These are phyloP conservation scores for Yamagishiella unicocca DNA, from an alignment of 139 green algal species.

Conservation along the genomic window DNA sequence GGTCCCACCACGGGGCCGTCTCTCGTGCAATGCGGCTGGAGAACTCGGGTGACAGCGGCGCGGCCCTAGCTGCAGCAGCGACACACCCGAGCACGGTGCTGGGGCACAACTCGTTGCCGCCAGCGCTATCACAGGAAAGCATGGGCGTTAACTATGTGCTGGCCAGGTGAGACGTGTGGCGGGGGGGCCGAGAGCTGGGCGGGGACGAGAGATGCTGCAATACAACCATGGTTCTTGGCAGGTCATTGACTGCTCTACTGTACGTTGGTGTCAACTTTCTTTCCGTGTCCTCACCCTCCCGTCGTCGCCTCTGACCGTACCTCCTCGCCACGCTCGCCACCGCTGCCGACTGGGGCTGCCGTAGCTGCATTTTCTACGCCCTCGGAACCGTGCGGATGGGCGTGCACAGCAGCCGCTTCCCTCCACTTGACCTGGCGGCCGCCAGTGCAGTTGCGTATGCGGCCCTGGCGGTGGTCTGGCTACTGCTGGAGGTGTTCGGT, in stretches of 20 bases:
- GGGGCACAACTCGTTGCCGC: not conserved
- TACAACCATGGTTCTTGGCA: no score
- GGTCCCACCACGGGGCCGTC: no score
- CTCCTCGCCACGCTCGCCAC: no score
- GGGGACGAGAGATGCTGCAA: not conserved
- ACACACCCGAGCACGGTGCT: no score
- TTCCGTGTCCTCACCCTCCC: no score
- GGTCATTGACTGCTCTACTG: no score
- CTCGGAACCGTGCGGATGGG: constrained; percentile 40
- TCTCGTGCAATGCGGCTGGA: constrained; percentile 21
- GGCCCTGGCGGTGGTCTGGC: constrained; percentile 33
- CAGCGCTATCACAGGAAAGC: not conserved
- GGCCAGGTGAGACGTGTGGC: not conserved
- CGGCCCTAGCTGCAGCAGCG: no score
- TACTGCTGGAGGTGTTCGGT: constrained; percentile 7
- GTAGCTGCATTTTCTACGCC: constrained; percentile 41
- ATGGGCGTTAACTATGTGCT: constrained; percentile 39
- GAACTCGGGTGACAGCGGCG: no score
- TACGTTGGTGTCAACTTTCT: no score
- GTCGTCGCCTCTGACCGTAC: no score
- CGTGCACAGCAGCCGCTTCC: constrained; percentile 38
- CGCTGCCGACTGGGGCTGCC: no score
- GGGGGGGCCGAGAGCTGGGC: not conserved
- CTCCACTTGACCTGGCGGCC: constrained; percentile 4
- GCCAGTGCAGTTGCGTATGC: constrained; percentile 12